Base-by-base conservation (phyloP, 1,284 basidiomycete species). In the Ceratobasidium sp. region DNA sequence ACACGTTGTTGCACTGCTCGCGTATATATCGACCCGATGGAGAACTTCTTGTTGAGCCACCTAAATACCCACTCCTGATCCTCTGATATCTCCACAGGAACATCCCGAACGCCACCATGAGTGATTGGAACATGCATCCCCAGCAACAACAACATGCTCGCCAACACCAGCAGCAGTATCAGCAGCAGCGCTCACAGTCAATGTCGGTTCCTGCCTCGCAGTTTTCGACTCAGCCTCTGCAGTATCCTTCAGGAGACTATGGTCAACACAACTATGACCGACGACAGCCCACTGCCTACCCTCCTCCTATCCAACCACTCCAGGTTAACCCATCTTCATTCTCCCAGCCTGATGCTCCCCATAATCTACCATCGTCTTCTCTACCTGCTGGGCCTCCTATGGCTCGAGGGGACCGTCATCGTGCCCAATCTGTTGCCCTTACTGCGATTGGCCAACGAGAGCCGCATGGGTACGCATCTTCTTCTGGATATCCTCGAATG, bases 391-490 rank as follows among this genome's bases (percentile, higher is more conserved):
- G n/a, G 34, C 20, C 31, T n/a, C 45, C 20, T 29, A 2, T 31
- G 20, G 27, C 57, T 22, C 27, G 32, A 32, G 4, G 12, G 2
- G 58, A 52, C 47, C 15, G 50, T 7, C 50, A 53, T 40, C 47
- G 49, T 6, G 25, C 60, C 47, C 60, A 64, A 22, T 64, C 60
- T 5, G 60, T 64, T 32, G 62, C 62, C 10, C 49, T 64, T 34
- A 42, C 50, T 12, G 40, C 62, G 22, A 64, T 64, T 25, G 62
- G 62, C 43, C 62, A 65, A 29, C 62, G 49, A 22, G 62, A 67
- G 22, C 42, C 22, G 29, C 60, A 25, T 17, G 2, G 22, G 25
- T 32, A 60, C 35, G 34, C 34, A 22, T 42, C 43, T 35, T 29
- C 47, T 1, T 42, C 49, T 6, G 47, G 47, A 45, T 65, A 53